Base-by-base conservation (phyloP, 495 filamentous ascomycete species). In the Penicillium simplicissimum region DNA sequence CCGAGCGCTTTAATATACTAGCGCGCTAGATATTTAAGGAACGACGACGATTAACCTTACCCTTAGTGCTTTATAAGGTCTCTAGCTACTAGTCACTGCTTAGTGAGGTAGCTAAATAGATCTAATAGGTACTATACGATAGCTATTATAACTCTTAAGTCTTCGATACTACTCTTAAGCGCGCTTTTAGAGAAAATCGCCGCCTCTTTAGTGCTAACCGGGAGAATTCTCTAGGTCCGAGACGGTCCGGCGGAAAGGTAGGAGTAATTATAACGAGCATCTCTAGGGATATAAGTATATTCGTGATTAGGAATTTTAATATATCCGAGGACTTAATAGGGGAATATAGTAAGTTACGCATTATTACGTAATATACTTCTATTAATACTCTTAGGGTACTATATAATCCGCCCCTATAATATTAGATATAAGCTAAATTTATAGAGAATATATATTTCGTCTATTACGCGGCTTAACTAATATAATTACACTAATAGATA, bases 181-280 rank as follows among this genome's bases (percentile, higher is more conserved):
- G 47, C 47, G 47, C 28, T 17, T 51, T 51, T 10, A 10, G 47
- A 51, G 47, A 51, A 51, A 17, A 51, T 51, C 47, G 9, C 28
- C 25, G 7, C 1, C 23, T 51, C 15, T 51, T 51, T 4, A 17
- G 47, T 51, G 47, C 47, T 31, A 28, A 10, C 15, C 1, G 11
- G 0, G 4, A 51, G 31, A 3, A 10, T 28, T n/a, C 15, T 51
- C 40, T 7, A 10, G 28, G 47, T 31, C 1, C 15, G 0, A 28
- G 28, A 51, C 23, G 23, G 4, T 51, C 47, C 23, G 47, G 28
- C 23, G 15, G 3, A 8, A 51, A 51, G 47, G 23, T 51, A 13
- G 47, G 47, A 28, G 47, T 51, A 9, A 51, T 51, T 17, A 6
- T 10, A 28, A 51, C 23, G 0, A 51, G 47, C 15, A 51, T 51